Conservation (phyloP, 768 basidiomycete species). For the Grammothele lineata region DNA sequence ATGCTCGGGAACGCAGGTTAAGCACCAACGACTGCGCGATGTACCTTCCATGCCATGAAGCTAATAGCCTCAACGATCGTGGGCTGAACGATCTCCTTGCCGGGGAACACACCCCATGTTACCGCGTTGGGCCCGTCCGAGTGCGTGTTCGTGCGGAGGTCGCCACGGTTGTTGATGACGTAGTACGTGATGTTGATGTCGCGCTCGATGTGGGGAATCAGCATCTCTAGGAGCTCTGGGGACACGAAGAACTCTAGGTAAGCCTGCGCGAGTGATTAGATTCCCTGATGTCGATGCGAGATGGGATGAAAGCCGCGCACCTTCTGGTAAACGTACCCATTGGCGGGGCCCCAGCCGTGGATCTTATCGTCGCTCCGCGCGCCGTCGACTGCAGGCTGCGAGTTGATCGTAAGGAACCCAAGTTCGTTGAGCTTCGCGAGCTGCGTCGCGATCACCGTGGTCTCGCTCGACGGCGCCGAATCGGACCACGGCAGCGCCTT, state of each 20-base stretch:
- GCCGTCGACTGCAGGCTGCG: slow-evolving; percentile 93
- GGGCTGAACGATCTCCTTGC: slow-evolving; percentile 93
- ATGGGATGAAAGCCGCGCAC: slow-evolving; percentile 34
- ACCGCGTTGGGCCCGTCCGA: slow-evolving; percentile 98
- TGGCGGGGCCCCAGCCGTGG: slow-evolving; percentile 91
- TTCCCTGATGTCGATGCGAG: background rate
- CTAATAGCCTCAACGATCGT: slow-evolving; percentile 96
- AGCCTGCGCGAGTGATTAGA: slow-evolving; percentile 47
- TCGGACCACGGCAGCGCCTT: slow-evolving; percentile 93
- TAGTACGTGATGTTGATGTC: slow-evolving; percentile 93
- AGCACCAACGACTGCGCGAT: no score
- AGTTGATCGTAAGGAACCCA: slow-evolving; percentile 96
- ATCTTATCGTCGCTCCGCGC: slow-evolving; percentile 77
- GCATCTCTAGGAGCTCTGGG: slow-evolving; percentile 63
- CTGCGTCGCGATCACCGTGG: slow-evolving; percentile 69
- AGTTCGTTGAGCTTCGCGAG: slow-evolving; percentile 84
- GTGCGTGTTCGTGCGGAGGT: slow-evolving; percentile 91
- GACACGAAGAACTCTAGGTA: slow-evolving; percentile 95
- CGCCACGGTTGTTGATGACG: slow-evolving; percentile 93
- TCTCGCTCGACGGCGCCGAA: slow-evolving; percentile 80
- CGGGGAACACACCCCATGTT: slow-evolving; percentile 97
- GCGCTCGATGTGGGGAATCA: slow-evolving; percentile 78
- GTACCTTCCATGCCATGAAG: slow-evolving; percentile 97
- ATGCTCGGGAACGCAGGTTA: no score
- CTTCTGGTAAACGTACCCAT: slow-evolving; percentile 96